Conservation (phyloP, 345 rosid genomes). For the Rhizophora mangle region DNA sequence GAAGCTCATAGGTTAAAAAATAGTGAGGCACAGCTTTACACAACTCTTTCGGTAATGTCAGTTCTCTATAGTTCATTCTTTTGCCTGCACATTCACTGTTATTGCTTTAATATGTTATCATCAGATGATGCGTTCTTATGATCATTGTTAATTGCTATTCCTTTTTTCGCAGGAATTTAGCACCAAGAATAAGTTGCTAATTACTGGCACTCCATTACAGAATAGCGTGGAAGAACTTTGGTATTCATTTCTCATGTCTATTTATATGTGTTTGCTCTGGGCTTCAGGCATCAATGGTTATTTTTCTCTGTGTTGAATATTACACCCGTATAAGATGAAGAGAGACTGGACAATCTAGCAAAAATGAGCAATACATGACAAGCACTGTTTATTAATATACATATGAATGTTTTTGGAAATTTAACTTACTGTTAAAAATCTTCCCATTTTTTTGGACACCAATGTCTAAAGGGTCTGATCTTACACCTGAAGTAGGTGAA, state of each 20-base stretch:
- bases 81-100: slow-evolving; percentile 6
- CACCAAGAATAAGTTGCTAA: slow-evolving; percentile 94
- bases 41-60: slow-evolving; percentile 67
- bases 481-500: too few species aligned
- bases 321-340: neutral
- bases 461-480: too few species aligned
- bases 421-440: neutral
- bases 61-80: slow-evolving; percentile 13
- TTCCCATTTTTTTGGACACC: too few species aligned
- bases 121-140: slow-evolving; percentile 6
- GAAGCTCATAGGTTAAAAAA: slow-evolving; percentile 99
- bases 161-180: slow-evolving; percentile 71
- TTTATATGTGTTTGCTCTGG: neutral
- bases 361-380: neutral
- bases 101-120: slow-evolving; percentile 18
- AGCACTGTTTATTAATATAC: neutral
- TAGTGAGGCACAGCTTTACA: slow-evolving; percentile 96
- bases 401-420: neutral
- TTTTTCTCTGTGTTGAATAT: neutral
- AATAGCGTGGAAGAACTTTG: slow-evolving; percentile 99
- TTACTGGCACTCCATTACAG: slow-evolving; percentile 98
- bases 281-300: neutral
- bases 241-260: slow-evolving; percentile 37
- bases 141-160: neutral
- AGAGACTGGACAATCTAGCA: neutral